Percentiles rank a stretch among this genome's conserved stretches.
phyloP scores from a whole-genome alignment of 345 rosid species.

The Acer campestre region DNA sequence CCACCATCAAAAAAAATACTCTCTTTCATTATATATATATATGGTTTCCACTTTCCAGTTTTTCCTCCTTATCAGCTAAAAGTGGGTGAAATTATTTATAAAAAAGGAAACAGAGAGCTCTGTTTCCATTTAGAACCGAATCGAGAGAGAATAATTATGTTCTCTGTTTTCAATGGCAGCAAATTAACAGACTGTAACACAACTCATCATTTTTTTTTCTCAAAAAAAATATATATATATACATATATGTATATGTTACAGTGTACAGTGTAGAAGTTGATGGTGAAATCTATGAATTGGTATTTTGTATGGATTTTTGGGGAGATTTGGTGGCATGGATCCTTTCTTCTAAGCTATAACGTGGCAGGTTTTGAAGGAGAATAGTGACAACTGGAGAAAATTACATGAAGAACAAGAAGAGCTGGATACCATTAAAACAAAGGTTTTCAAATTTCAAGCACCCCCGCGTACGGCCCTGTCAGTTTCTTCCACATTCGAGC shows the following conservation, averaged over 20 bases:
- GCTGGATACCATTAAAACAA: slow-evolving; percentile 51
- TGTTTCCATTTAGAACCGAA: background rate
- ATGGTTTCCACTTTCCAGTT: slow-evolving; percentile 19
- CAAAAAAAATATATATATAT: too few relatives aligned
- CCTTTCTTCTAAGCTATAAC: slow-evolving; percentile 33
- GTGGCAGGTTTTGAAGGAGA: slow-evolving; percentile 50
- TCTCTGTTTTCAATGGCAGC: background rate
- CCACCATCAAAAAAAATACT: slow-evolving; percentile 38
- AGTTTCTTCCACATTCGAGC: background rate
- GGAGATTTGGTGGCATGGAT: slow-evolving; percentile 32
- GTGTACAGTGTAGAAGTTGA: too few relatives aligned
- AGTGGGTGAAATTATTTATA: background rate
- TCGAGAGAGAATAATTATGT: background rate
- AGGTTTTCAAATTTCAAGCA: background rate
- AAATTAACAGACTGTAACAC: background rate
- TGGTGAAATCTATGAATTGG: background rate
- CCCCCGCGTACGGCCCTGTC: background rate
- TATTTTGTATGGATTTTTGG: background rate
- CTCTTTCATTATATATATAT: slow-evolving; percentile 25
- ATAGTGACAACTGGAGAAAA: slow-evolving; percentile 45
- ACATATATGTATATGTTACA: too few relatives aligned
- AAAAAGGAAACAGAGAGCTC: background rate
- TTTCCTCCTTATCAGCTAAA: slow-evolving; percentile 27
- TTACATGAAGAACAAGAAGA: slow-evolving; percentile 27
- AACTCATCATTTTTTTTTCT: background rate